phyloP scores from a whole-genome alignment of 768 basidiomycete species.

The Tylopilus balloui region DNA sequence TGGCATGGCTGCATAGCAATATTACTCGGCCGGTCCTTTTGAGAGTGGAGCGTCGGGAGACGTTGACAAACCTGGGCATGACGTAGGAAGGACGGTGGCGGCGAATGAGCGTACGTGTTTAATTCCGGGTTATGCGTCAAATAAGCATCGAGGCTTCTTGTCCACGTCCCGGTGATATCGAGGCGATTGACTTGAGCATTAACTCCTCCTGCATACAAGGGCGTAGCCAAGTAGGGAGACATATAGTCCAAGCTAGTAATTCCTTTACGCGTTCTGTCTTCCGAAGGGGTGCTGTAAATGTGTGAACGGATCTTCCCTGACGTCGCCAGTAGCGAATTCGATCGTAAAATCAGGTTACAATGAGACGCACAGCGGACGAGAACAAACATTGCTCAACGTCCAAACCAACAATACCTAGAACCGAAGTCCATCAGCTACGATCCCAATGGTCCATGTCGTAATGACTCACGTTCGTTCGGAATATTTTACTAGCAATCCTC shows the following conservation, averaged over 20 bases:
- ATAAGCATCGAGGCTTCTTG: too few relatives aligned
- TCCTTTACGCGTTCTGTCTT: too few relatives aligned
- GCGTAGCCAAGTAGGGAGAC: too few relatives aligned
- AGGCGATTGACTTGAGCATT: too few relatives aligned
- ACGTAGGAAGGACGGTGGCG: background rate
- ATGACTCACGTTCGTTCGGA: conserved; percentile 72
- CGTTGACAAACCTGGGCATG: background rate
- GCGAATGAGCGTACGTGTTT: conserved; percentile 5
- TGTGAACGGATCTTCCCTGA: too few relatives aligned
- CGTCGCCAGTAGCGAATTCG: too few relatives aligned
- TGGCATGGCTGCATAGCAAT: conserved; percentile 2
- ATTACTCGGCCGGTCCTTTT: background rate
- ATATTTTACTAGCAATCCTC: conserved; percentile 86
- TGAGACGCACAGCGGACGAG: conserved; percentile 1
- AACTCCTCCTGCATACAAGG: too few relatives aligned
- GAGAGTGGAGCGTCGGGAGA: background rate
- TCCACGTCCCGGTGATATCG: too few relatives aligned
- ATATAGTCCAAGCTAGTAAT: too few relatives aligned
- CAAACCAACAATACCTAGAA: conserved; percentile 75
- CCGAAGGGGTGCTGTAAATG: too few relatives aligned
- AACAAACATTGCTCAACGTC: conserved; percentile 75
- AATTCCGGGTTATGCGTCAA: background rate
- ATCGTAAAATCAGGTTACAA: too few relatives aligned
- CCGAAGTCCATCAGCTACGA: conserved; percentile 11
- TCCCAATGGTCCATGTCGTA: background rate